These are phyloP conservation scores for Hansenula sp. DNA, from an alignment of 1,139 yeast species.

Conservation along the genomic window DNA sequence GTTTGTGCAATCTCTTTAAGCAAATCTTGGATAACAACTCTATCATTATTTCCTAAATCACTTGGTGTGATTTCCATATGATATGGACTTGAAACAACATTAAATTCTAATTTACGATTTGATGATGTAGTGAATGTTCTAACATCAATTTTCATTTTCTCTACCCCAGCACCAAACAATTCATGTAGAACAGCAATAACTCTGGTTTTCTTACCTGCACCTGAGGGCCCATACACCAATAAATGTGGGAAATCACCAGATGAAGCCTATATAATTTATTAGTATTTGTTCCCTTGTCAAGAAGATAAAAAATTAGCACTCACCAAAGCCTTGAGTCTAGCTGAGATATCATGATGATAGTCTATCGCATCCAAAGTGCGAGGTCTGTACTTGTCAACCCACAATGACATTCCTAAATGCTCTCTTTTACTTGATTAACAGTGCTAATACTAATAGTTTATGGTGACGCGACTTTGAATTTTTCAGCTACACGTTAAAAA, in stretches of 20 bases:
- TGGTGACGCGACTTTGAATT: not conserved
- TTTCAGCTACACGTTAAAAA: no score
- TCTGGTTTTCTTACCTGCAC: slow-evolving; percentile 95
- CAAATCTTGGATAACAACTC: slow-evolving; percentile 91
- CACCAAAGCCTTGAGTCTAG: slow-evolving; percentile 54
- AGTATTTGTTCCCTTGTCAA: no score
- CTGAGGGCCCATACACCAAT: slow-evolving; percentile 90
- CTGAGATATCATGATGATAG: slow-evolving; percentile 64
- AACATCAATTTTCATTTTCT: slow-evolving; percentile 83
- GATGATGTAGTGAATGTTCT: slow-evolving; percentile 74
- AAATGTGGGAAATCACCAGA: slow-evolving; percentile 93
- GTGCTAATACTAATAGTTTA: no score
- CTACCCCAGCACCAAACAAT: slow-evolving; percentile 79
- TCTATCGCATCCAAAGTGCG: slow-evolving; percentile 56
- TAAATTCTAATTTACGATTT: slow-evolving; percentile 77
- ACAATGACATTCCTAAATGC: slow-evolving; percentile 61
- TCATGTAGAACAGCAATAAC: slow-evolving; percentile 77
- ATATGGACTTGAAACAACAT: slow-evolving; percentile 82
- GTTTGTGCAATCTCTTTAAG: slow-evolving; percentile 93
- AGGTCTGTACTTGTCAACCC: slow-evolving; percentile 97
- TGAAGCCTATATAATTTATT: slow-evolving; percentile 31
- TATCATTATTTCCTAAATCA: slow-evolving; percentile 93
- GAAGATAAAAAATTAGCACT: slow-evolving; percentile 5
- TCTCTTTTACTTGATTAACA: not conserved
- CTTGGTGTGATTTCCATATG: slow-evolving; percentile 96